Evolutionary conservation across 1,139 yeast species (phyloP), one percentile per base, ranked within the genome.

Genomic region (Citeromyces siamensis): DNA sequence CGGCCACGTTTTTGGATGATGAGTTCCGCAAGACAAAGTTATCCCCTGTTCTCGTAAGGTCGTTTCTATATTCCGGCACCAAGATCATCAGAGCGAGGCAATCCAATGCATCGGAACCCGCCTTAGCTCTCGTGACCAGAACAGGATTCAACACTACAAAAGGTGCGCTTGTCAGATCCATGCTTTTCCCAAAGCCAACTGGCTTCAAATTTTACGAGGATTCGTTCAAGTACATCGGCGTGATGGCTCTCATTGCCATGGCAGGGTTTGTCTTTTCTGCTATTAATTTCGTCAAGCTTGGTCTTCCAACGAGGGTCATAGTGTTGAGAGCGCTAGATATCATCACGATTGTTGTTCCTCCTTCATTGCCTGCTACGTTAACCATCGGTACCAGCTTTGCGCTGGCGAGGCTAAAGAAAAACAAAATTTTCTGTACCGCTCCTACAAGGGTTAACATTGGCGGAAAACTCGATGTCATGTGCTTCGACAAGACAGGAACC

Each of bases 401-500:
- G 0, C 60, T 93, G 29, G 67, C 75, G 23, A 66, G 98, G 43
- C 63, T 93, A 44, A 75, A 84, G 43, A 62, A 68, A 41, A 68
- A 68, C 43, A 64, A 72, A 35, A 80, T 93, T 5, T 90, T 76
- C 49, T 93, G 98, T 55, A 90, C 86, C 40, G 75, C 96, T 1
- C 98, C 98, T 2, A 82, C 90, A 1, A 68, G 95, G 42, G 94
- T 93, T 33, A 93, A 93, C 52, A 78, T 90, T 21, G 96, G 95
- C 27, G 98, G 98, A 4, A 86, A 90, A 49, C 56, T 93, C 19
- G 97, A 90, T 52, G 74, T 84, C 3, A 65, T 86, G 51, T 85
- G 95, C 50, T 90, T 93, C 58, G 99, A 90, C 59, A 90, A 90
- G 53, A 90, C 99, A 0, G 99, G 99, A 1, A 90, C 99, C 0